These are phyloP conservation scores for Myriosclerotinia curreyana DNA, from an alignment of 2,329 filamentous ascomycete genomes.

Conservation along the genomic window DNA sequence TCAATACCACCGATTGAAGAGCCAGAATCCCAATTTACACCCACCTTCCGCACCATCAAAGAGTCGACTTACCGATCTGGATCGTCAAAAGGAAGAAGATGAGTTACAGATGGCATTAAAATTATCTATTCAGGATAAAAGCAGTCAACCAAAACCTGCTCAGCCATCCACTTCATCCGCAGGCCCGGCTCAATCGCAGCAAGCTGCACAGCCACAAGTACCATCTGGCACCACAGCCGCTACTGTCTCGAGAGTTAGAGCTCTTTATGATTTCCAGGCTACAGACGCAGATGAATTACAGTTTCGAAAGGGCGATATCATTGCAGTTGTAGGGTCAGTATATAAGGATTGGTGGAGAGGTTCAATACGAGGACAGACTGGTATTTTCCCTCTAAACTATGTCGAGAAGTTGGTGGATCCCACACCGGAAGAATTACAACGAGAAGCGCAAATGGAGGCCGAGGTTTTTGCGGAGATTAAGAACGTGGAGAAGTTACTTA, in stretches of 20 bases:
- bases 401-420: constrained; percentile 96
- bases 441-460: constrained; percentile 91
- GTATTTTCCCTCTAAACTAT: constrained; percentile 98
- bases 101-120: constrained; percentile 95
- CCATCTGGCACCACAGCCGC: constrained; percentile 88
- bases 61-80: constrained; percentile 81
- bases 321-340: constrained; percentile 93
- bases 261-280: constrained; percentile 90
- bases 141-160: constrained; percentile 49
- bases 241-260: constrained; percentile 90
- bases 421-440: constrained; percentile 87
- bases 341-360: constrained; percentile 99
- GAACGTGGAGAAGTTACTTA: constrained; percentile 78
- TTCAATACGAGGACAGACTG: constrained; percentile 87
- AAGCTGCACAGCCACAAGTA: constrained; percentile 50
- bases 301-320: constrained; percentile 95
- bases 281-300: constrained; percentile 93
- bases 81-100: constrained; percentile 93
- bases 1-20: constrained; percentile 83
- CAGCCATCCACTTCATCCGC: constrained; percentile 41
- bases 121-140: constrained; percentile 87
- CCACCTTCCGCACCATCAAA: constrained; percentile 92
- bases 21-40: constrained; percentile 80
- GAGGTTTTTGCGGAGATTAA: constrained; percentile 75
- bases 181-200: constrained; percentile 42